phyloP scores from a whole-genome alignment of 2,329 filamentous ascomycete genomes.

The Blastomyces emzantsi region DNA sequence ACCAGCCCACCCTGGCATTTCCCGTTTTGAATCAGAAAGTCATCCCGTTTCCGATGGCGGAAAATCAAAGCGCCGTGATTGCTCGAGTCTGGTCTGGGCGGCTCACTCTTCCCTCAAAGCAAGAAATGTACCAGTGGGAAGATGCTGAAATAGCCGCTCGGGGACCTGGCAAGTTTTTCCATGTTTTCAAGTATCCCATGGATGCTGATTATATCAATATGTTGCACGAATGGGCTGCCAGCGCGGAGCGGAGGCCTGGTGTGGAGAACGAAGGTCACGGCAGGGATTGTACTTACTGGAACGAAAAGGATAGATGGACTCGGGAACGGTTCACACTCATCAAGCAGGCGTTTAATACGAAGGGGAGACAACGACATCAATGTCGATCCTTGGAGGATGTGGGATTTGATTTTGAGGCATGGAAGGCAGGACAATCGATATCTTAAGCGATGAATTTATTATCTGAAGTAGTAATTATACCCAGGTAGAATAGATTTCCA shows the following conservation, averaged over 20 bases:
- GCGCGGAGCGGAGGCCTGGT: constrained; percentile 28
- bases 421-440: constrained; percentile 18
- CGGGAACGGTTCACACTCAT: constrained; percentile 59
- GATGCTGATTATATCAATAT: constrained; percentile 41
- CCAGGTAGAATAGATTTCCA: too few species aligned
- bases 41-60: constrained; percentile 77
- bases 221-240: constrained; percentile 36
- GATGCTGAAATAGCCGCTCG: constrained; percentile 30
- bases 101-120: constrained; percentile 52
- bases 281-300: constrained; percentile 65
- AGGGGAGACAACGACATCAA: constrained; percentile 47
- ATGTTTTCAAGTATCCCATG: constrained; percentile 43
- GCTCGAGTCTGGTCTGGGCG: constrained; percentile 68
- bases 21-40: constrained; percentile 66
- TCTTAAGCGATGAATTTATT: constrained; percentile 1
- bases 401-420: constrained; percentile 53
- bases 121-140: constrained; percentile 65
- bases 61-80: constrained; percentile 69
- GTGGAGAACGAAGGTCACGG: constrained; percentile 43
- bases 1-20: constrained; percentile 70
- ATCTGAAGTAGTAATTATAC: too few species aligned
- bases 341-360: constrained; percentile 60
- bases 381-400: constrained; percentile 62
- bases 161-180: constrained; percentile 45
- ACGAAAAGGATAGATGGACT: constrained; percentile 61